Base-by-base conservation (phyloP, 2,329 filamentous ascomycete genomes). In the Remersonia thermophila region DNA sequence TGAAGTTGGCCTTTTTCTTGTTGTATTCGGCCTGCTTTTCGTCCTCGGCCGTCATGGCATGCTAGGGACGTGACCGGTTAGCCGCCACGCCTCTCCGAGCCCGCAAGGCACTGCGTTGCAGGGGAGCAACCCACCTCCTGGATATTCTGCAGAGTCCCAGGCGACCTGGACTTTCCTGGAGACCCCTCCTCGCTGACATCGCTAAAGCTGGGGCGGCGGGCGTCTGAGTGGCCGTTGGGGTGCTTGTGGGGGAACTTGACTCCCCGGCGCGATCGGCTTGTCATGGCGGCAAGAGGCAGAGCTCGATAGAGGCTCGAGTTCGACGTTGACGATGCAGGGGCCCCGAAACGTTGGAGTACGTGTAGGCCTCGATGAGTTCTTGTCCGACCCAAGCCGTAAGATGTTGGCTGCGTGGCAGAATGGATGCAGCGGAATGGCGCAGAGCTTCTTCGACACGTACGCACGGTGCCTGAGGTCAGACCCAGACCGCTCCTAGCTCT, bases 1-100 rank as follows among this genome's bases (percentile, higher is more conserved):
- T 83, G 67, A 98, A 96, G 58, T 91, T 94, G 59, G 86, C 81
- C 66, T 93, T 95, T 64, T 98, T 98, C 75, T 96, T 96, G 57
- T 96, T 86, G 59, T 93, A 95, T 44, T 95, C 91, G 52, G 59
- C 57, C 36, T 57, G 56, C 42, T 62, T 56, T 42, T 43, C 33
- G 15, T 65, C 59, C 31, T 63, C 58, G 39, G 56, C 50, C 26
- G 58, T 52, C 7, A 60, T 51, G 9, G 58, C 53, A 48, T 67
- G 69, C 65, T 71, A 38, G 15, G 20, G 9, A 23, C 5, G 5
- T 9, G 5, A 10, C 3, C 17, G 6, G 49, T 54, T 35, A 55
- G 42, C 27, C 14, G 12, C 25, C 12, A 12, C 25, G 7, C 25
- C 25, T 27, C 7, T 27, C n/a, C n/a, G n/a, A n/a, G n/a, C n/a